Evolutionary conservation across 805 yeast species (phyloP), one percentile per base, ranked within the genome.

Genomic region (Phaffomyces opuntiae): DNA sequence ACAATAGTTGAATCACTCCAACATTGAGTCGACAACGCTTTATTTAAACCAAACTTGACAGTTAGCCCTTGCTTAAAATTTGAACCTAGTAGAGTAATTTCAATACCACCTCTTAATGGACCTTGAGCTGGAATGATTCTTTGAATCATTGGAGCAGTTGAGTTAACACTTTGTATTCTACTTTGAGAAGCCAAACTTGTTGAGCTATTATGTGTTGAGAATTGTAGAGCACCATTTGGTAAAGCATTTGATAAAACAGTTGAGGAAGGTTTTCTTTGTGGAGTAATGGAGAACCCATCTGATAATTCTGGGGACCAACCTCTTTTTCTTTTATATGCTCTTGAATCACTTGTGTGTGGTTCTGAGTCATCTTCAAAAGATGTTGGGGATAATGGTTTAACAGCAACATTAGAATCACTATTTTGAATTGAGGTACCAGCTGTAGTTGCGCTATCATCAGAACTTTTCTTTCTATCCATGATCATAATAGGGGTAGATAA

Each of bases 1-100:
- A 93, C 96, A 44, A 93, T 85, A 0, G 99, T 93, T 2, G 93
- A 76, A 36, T 86, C 93, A 40, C 95, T 87, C 99, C 99, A 93
- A 65, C 96, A 90, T 59, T 89, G 96, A 0, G 97, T 88, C 4
- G 93, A 84, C 31, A 86, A 64, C 0, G 93, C 88, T 48, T 74
- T 69, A 59, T 80, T 81, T 12, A 83, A 80, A 32, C 99, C 99
- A 66, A 93, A 93, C 64, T 83, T 83, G 14, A 91, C 96, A 24
- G 72, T 70, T 47, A 91, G 68, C 0, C 95, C 96, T 16, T 84
- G 85, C 44, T 82, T 80, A 72, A 93, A 93, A 48, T 88, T 86
- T 41, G 81, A 75, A 3, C 99, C 99, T 38, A 93, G 69, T 42
- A 93, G 68, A 0, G 99, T 93, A 8, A 93, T 87, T 63, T 93